Evolutionary conservation across 352 stramenopile genomes (phyloP), one percentile per base, ranked within the genome.

Genomic region (Pythium volutum): DNA sequence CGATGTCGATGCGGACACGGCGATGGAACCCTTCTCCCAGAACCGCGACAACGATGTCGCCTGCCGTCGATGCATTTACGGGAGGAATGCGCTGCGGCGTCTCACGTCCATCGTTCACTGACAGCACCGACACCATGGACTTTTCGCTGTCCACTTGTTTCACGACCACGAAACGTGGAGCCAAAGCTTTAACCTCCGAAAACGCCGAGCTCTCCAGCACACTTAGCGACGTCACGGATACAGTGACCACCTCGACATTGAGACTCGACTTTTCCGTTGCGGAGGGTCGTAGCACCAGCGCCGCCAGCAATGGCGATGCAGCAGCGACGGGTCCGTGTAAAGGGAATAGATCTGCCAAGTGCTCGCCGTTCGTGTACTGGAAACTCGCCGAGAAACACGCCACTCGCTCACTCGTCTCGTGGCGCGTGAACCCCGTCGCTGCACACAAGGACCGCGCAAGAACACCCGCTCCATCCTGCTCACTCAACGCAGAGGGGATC

Each of bases 11-110:
- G 1, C 38, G 45, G 10, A 66, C 36, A 18, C 45, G 43, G 18
- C 49, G 64, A 59, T 70, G 64, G 46, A 70, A 70, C 15, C 64
- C 64, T 38, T 70, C 57, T 10, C 64, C 64, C 1, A 58, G 16
- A 11, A 70, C 62, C 0, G 50, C 26, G 26, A 70, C 22, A 22
- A 26, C 15, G 20, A 48, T 22, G 16, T 57, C 51, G 7, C 23
- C 51, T 23, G 31, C 38, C 3, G 54, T 14, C 18, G 43, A 27
- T 22, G 43, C 29, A 18, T 8, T 10, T 15, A 39, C 20, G 10
- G 7, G 29, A 16, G 23, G 16, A 14, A 46, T 18, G 2, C 38
- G 18, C 36, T 47, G 23, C 4, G 9, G 16, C 0, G 41, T 25
- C 33, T 43, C 25, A 34, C n/a, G 18, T 7, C 22, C 50, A 36